A percentile compares a stretch with the other conserved stretches of the same genome.
Conservation (phyloP, 805 yeast genomes). For the Myxozyma nipponensis region DNA sequence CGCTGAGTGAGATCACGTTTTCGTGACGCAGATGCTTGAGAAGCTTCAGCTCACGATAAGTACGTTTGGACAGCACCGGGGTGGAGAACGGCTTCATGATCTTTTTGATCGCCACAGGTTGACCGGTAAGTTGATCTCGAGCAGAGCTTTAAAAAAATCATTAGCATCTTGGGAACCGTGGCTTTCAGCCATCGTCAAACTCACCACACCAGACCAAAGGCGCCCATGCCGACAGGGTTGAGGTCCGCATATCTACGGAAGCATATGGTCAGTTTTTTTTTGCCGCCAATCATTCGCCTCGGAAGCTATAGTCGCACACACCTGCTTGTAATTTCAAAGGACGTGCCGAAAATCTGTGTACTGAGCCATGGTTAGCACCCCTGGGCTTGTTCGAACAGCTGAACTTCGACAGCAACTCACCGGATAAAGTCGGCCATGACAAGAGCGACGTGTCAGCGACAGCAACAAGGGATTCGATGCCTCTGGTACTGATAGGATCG, state of each 20-base stretch:
- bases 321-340: slow-evolving; percentile 77
- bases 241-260: slow-evolving; percentile 80
- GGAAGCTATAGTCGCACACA: slow-evolving; percentile 30
- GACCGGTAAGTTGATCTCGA: slow-evolving; percentile 80
- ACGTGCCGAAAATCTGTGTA: slow-evolving; percentile 92
- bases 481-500: too few species aligned
- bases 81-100: slow-evolving; percentile 97
- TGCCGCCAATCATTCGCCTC: too few species aligned
- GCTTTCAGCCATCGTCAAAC: too few species aligned
- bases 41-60: slow-evolving; percentile 90
- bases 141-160: slow-evolving; percentile 53
- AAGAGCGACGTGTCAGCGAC: too few species aligned
- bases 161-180: too few species aligned
- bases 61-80: slow-evolving; percentile 90
- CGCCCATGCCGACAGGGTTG: slow-evolving; percentile 99
- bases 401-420: too few species aligned
- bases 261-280: too few species aligned
- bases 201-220: slow-evolving; percentile 89
- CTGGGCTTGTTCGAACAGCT: too few species aligned
- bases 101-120: slow-evolving; percentile 94
- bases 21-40: slow-evolving; percentile 93
- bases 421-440: slow-evolving; percentile 35
- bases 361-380: too few species aligned
- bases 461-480: too few species aligned
- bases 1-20: slow-evolving; percentile 86